Evolutionary conservation across 306 rosid genomes (phyloP), one percentile per base, ranked within the genome.

Genomic region (Chamaecrista fasciculata): DNA sequence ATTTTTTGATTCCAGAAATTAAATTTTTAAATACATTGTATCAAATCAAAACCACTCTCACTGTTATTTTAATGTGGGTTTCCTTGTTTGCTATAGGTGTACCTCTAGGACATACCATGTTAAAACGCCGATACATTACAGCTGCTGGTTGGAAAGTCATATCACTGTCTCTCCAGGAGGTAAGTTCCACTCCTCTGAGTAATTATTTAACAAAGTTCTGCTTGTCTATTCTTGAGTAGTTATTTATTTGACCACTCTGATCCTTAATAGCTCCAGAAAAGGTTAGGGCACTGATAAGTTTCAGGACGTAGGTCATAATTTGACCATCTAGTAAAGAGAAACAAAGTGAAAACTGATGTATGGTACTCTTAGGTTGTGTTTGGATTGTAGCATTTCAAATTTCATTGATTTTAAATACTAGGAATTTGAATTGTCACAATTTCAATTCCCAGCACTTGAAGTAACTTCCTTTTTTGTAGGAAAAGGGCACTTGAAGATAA

Each of bases 71-170:
- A 18, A 59, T 34, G 1, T 33, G 0, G 1, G 7, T 36, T 55
- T 53, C 36, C 67, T 77, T 36, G 50, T 48, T 53, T 71, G 57
- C 21, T 53, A 34, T 80, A 94, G 98, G 86, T 69, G 80, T 81
- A 19, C 92, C 97, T 66, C 65, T 94, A 78, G 98, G 97, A 52
- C 98, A 94, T 76, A 88, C 98, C 12, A 76, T 81, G 78, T 71
- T 94, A 31, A 90, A 94, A 75, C 88, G 88, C 36, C 92, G 97
- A 65, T 86, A 84, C 74, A 61, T 94, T 36, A 81, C 90, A 18
- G 82, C 94, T 71, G 85, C 90, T 37, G 97, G 97, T 78, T 94
- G 98, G 98, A 86, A 86, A 77, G 79, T 81, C 20, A 50, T 82
- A 65, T 88, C 97, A 23, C 5, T 94, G 71, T 83, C 90, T 76